Base-by-base conservation (phyloP, 2,329 filamentous ascomycete genomes). In the Cladophialophora yegresii region DNA sequence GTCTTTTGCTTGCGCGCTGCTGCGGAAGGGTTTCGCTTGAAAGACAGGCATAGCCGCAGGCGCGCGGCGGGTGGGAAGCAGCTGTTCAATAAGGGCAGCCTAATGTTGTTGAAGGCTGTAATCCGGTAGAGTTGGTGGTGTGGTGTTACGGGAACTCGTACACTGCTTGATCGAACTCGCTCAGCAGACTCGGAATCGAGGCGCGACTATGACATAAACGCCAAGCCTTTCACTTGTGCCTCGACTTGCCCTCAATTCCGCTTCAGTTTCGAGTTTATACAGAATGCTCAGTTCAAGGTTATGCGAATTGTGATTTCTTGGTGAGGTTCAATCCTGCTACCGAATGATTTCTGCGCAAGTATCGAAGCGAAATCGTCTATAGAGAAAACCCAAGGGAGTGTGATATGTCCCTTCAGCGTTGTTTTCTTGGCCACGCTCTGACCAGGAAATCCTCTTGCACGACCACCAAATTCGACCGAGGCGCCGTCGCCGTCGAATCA, bases 11-110 rank as follows among this genome's bases (percentile, higher is more conserved):
- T 64, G 59, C 8, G 77, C 76, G 22, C 73, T 73, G 54, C 61
- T 43, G 68, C 87, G 88, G 77, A 89, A 96, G 67, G 87, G 89
- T 71, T 91, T 91, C 68, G 80, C 84, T 68, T 82, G 84, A 73
- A 93, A 93, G 55, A 82, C 78, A 33, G 82, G 81, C 87, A 89
- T 87, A 71, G 36, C 5, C 58, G 60, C 20, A 33, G 50, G 28
- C 9, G 47, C 16, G 45, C 23, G 32, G 16, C 10, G 20, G 28
- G 23, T 4, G 13, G 13, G 16, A 43, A 2, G 36, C 4, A n/a
- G 36, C 2, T 10, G 55, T 22, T 22, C 16, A 6, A 30, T 28
- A 12, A 54, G 51, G 22, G 30, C 10, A 22, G 51, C 13, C 9
- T 13, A 16, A 54, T 20, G 9, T 22, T 43, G 16, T 20, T 30